These are phyloP conservation scores for Hypseocharis bilobata DNA, from an alignment of 441 rosid genomes.

Conservation along the genomic window DNA sequence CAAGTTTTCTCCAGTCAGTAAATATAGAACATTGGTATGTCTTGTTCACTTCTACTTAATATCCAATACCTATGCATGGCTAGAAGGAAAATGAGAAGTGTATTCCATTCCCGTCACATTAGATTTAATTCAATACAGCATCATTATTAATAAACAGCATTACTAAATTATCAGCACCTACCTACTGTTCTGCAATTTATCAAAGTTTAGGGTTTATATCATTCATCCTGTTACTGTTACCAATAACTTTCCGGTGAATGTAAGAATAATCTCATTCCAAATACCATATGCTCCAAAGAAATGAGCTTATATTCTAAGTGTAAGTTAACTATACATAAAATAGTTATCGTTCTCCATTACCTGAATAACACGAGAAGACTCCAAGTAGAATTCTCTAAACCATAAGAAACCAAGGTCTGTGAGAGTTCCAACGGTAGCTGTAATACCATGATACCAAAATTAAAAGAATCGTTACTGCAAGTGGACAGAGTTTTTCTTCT, in stretches of 20 bases:
- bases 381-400: slow-evolving; percentile 98
- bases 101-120: background rate
- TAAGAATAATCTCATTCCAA: background rate
- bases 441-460: slow-evolving; percentile 28
- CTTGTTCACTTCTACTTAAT: no score
- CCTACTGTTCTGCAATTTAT: no score
- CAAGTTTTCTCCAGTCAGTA: no score
- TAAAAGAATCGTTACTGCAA: slow-evolving; percentile 17
- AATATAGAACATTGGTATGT: no score
- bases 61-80: background rate
- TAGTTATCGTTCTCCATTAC: slow-evolving; percentile 31
- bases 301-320: slow-evolving; percentile 10
- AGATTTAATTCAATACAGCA: background rate
- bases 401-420: slow-evolving; percentile 97
- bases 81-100: background rate
- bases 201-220: background rate
- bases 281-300: slow-evolving; percentile 3
- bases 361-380: slow-evolving; percentile 99
- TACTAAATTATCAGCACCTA: background rate
- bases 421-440: slow-evolving; percentile 75
- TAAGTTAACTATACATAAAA: slow-evolving; percentile 9
- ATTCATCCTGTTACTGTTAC: background rate
- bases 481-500: slow-evolving; percentile 4
- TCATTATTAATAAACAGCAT: background rate
- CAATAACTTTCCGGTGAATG: slow-evolving; percentile 9